Percentiles rank a stretch among this genome's conserved stretches.
These are phyloP conservation scores for Aspergillus hancockii DNA, from an alignment of 495 filamentous ascomycete genomes.

Conservation along the genomic window DNA sequence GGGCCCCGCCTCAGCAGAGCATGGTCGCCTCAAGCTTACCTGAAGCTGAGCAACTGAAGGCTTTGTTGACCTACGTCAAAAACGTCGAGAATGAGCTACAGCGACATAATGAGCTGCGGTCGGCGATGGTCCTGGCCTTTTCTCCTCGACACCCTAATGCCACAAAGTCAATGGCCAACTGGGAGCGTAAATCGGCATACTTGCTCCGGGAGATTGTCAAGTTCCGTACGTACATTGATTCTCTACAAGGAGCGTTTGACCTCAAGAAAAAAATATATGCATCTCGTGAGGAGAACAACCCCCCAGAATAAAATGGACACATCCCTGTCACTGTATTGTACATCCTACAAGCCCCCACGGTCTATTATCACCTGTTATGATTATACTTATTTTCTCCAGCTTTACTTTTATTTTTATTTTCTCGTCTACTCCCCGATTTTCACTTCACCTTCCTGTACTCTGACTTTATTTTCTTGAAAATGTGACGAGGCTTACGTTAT, in stretches of 20 bases:
- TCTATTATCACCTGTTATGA: too few species aligned
- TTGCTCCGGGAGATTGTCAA: conserved; percentile 94
- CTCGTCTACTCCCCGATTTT: conserved; percentile 10
- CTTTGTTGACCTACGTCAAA: conserved; percentile 75
- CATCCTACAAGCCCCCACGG: too few species aligned
- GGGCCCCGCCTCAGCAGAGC: conserved; percentile 89
- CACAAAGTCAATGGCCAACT: conserved; percentile 84
- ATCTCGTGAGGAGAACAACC: conserved; percentile 27
- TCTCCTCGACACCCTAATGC: conserved; percentile 83
- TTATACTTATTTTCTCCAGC: background rate
- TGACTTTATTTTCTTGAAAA: conserved; percentile 17
- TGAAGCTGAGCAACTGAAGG: conserved; percentile 79
- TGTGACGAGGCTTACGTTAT: conserved; percentile 23
- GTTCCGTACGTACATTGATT: conserved; percentile 91
- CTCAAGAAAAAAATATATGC: conserved; percentile 57
- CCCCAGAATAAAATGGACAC: conserved; percentile 7
- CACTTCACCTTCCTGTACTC: conserved; percentile 13
- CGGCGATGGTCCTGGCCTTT: conserved; percentile 85
- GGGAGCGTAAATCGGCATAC: conserved; percentile 93
- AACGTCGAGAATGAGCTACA: conserved; percentile 84
- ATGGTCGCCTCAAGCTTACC: conserved; percentile 76
- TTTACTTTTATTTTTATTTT: conserved; percentile 1
- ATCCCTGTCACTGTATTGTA: too few species aligned
- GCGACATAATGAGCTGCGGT: conserved; percentile 81
- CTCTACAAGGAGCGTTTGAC: conserved; percentile 59